Conservation (phyloP, 306 rosid genomes). For the Macrotyloma uniflorum region DNA sequence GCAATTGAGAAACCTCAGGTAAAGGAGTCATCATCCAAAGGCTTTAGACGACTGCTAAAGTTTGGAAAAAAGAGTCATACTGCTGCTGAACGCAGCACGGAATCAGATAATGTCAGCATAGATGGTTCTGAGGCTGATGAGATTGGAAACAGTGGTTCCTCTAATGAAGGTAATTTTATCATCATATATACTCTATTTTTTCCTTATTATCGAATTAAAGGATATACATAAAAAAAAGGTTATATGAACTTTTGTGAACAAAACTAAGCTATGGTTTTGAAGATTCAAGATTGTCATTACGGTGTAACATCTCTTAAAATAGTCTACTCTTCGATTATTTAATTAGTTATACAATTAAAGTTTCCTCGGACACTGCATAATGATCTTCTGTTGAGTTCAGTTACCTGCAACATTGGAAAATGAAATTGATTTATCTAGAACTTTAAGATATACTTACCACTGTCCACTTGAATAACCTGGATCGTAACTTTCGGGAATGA, state of each 20-base stretch:
- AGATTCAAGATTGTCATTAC: slow-evolving; percentile 20
- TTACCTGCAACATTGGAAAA: neutral
- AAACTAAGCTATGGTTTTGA: neutral
- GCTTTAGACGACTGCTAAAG: slow-evolving; percentile 71
- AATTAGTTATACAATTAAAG: slow-evolving; percentile 2
- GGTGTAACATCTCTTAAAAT: neutral
- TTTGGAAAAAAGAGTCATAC: slow-evolving; percentile 89
- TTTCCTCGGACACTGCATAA: neutral
- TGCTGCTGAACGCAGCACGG: slow-evolving; percentile 56
- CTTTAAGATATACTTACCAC: neutral
- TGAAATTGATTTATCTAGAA: neutral
- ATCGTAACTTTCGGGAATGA: neutral
- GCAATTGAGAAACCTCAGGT: slow-evolving; percentile 69
- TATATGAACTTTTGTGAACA: neutral
- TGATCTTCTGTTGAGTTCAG: neutral
- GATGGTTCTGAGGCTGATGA: slow-evolving; percentile 70
- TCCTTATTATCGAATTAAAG: neutral
- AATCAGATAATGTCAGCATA: slow-evolving; percentile 60
- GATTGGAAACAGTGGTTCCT: slow-evolving; percentile 51
- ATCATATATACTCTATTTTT: neutral
- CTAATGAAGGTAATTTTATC: slow-evolving; percentile 73
- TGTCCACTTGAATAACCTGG: neutral
- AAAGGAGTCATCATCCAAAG: slow-evolving; percentile 81
- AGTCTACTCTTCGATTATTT: neutral
- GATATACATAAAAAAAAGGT: neutral